These are phyloP conservation scores for Mariannaea elegans DNA, from an alignment of 2,329 filamentous ascomycete species.

Conservation along the genomic window DNA sequence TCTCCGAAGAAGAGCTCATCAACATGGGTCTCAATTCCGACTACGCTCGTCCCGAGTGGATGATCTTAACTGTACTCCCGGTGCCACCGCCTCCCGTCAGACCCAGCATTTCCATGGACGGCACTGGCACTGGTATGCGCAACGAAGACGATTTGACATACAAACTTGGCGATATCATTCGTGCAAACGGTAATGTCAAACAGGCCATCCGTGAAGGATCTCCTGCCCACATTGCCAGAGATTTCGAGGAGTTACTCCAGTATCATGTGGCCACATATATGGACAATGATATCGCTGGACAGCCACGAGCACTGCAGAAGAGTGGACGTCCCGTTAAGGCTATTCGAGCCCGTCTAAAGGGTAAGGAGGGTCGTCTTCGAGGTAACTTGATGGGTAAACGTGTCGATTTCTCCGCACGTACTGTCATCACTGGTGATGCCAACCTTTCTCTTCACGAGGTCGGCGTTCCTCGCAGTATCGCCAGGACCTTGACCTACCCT, in stretches of 20 bases:
- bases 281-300: constrained; percentile 98
- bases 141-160: constrained; percentile 99
- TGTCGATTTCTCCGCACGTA: constrained; percentile 99
- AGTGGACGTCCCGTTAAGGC: constrained; percentile 96
- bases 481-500: constrained; percentile 91
- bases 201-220: constrained; percentile 92
- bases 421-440: constrained; percentile 98
- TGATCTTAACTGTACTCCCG: constrained; percentile 93
- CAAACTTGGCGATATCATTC: constrained; percentile 98
- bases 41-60: constrained; percentile 97
- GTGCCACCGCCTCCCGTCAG: constrained; percentile 96
- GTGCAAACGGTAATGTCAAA: constrained; percentile 93
- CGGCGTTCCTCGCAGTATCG: constrained; percentile 93
- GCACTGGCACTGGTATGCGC: constrained; percentile 88
- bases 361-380: constrained; percentile 96
- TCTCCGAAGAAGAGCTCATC: constrained; percentile 80
- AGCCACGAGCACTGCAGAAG: constrained; percentile 95
- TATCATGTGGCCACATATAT: constrained; percentile 99
- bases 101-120: constrained; percentile 96
- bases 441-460: constrained; percentile 97
- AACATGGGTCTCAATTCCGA: constrained; percentile 93
- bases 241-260: constrained; percentile 92
- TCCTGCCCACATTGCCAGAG: constrained; percentile 86
- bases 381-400: constrained; percentile 99
- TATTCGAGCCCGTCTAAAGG: constrained; percentile 96